These are phyloP conservation scores for Penicillium sp. DNA, from an alignment of 2,329 filamentous ascomycete species.

Conservation along the genomic window DNA sequence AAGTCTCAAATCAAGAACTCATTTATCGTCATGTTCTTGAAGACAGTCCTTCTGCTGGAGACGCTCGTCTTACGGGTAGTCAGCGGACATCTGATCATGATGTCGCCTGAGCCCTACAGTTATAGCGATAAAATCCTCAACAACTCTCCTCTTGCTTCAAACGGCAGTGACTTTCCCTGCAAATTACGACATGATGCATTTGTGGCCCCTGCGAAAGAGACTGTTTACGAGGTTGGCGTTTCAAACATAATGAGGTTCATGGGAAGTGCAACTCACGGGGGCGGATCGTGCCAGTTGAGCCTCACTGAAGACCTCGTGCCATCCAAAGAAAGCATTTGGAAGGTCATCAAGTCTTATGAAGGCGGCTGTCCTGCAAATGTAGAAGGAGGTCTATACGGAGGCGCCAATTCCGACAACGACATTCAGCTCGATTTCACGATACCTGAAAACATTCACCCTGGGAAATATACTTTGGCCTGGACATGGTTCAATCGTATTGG, in stretches of 20 bases:
- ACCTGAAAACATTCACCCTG: slow-evolving; percentile 69
- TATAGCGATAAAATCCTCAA: slow-evolving; percentile 53
- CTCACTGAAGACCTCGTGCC: slow-evolving; percentile 76
- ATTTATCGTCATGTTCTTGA: too few relatives aligned
- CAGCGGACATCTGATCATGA: slow-evolving; percentile 76
- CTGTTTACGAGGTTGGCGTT: slow-evolving; percentile 65
- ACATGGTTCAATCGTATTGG: slow-evolving; percentile 93
- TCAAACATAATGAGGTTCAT: slow-evolving; percentile 63
- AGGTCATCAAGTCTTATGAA: slow-evolving; percentile 84
- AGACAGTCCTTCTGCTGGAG: too few relatives aligned
- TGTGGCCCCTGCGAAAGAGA: slow-evolving; percentile 46
- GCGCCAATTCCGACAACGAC: slow-evolving; percentile 48
- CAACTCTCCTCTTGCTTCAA: slow-evolving; percentile 64
- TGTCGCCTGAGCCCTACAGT: slow-evolving; percentile 65
- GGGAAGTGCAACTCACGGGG: slow-evolving; percentile 81
- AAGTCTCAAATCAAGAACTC: too few relatives aligned
- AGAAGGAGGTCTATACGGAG: slow-evolving; percentile 58
- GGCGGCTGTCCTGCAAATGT: slow-evolving; percentile 76
- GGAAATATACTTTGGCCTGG: slow-evolving; percentile 82
- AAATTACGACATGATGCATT: slow-evolving; percentile 56
- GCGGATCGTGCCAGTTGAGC: slow-evolving; percentile 87
- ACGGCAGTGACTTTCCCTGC: slow-evolving; percentile 78
- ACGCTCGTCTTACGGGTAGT: slow-evolving; percentile 38
- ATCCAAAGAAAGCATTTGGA: slow-evolving; percentile 69
- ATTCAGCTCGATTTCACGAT: slow-evolving; percentile 69